Evolutionary conservation across 441 rosid species (phyloP), one percentile per base, ranked within the genome.

Genomic region (Euphorbia schlechtendalii): DNA sequence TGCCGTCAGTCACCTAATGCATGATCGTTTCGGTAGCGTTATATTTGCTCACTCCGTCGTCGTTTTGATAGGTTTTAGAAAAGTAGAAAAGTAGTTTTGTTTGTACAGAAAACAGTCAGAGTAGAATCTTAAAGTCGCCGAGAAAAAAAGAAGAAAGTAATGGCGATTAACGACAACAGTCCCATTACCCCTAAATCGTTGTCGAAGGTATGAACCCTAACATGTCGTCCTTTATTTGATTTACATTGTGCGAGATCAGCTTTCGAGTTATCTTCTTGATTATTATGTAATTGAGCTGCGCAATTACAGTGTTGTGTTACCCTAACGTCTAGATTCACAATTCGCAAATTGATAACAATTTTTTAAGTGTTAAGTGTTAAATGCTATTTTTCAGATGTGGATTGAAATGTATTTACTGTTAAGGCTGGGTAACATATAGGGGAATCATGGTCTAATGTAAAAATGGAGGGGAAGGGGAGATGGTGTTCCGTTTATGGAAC

Each of bases 151-250:
- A 3, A 25, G 49, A 63, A 7, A 38, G 59, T 41, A 15, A 67
- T 34, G 75, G 57, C 45, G 52, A 24, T 13, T 32, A 73, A 55
- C 69, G 79, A 67, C 49, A 81, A 65, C 10, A 73, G 59, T 27
- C 78, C 57, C 2, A 78, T 40, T 63, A 73, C 78, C 65, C 82
- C 80, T 56, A 76, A 77, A 73, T 56, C 78, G 53, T 30, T 74
- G 71, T 27, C 79, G 66, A 74, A 27, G 73, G 71, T 67, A 30
- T 65, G n/a, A 32, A 38, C 67, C 30, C 5, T 9, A 40, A 18
- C 46, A 57, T 65, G 11, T 17, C 48, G 3, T 53, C 28, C 11
- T 11, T 53, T 53, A 3, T 21, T 30, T 22, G 28, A 53, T 53
- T 22, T 21, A 24, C 14, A 55, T 12, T 55, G 38, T 4, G n/a